phyloP scores from a whole-genome alignment of 345 rosid genomes.

The Brassica napus region Da-Ae NC_063443.1:13172501-13173000 shows the following conservation, averaged over 20 bases:
- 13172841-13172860: slow-evolving; percentile 61
- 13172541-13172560: slow-evolving; percentile 10
- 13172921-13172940: slow-evolving; percentile 72
- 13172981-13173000: slow-evolving; percentile 40
- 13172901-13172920: slow-evolving; percentile 68
- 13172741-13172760: too few relatives aligned
- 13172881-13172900: slow-evolving; percentile 61
- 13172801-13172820: slow-evolving; percentile 26
- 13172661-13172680: neutral
- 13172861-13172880: slow-evolving; percentile 35
- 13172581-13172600: neutral
- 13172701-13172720: neutral
- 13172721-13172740: slow-evolving; percentile 36
- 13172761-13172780: too few relatives aligned
- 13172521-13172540: slow-evolving; percentile 8
- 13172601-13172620: slow-evolving; percentile 19
- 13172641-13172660: slow-evolving; percentile 24
- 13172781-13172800: neutral
- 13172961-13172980: slow-evolving; percentile 37
- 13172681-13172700: slow-evolving; percentile 22
- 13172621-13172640: slow-evolving; percentile 26
- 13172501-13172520: slow-evolving; percentile 1
- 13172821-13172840: slow-evolving; percentile 69
- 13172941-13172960: slow-evolving; percentile 55
- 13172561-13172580: neutral